Evolutionary conservation across 352 stramenopile species (phyloP).

Genomic region (Thraustochytrium striatum): DNA sequence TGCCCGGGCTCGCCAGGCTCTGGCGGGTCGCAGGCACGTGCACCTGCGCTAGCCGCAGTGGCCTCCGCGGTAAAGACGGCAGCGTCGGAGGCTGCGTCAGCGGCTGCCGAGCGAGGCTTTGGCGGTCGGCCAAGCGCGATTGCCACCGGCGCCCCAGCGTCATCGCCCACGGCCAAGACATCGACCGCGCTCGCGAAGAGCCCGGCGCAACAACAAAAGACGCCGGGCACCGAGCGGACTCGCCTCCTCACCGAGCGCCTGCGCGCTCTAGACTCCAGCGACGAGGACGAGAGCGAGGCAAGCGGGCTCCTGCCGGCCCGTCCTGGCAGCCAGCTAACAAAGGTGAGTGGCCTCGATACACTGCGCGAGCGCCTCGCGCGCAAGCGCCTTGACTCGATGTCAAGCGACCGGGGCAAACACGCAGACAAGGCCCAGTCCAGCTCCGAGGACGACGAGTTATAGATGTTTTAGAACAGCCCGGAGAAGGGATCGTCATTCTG

Average conservation of each 20-base stretch:
- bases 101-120: too few relatives aligned
- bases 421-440: background rate
- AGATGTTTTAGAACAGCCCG: background rate
- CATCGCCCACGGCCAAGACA: too few relatives aligned
- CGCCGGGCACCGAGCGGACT: too few relatives aligned
- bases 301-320: background rate
- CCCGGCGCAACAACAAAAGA: too few relatives aligned
- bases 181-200: too few relatives aligned
- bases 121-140: too few relatives aligned
- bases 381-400: background rate
- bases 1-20: too few relatives aligned
- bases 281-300: background rate
- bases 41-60: too few relatives aligned
- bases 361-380: conserved; percentile 27
- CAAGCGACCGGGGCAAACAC: background rate
- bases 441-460: conserved; percentile 5
- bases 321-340: background rate
- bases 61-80: too few relatives aligned
- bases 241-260: background rate
- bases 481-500: conserved; percentile 19
- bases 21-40: too few relatives aligned
- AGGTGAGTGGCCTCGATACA: conserved; percentile 8
- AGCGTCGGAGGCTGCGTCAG: too few relatives aligned
- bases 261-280: background rate
- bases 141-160: too few relatives aligned